phyloP scores from a whole-genome alignment of 192 early-diverging fungal species.

The Coemansia sp. region DNA sequence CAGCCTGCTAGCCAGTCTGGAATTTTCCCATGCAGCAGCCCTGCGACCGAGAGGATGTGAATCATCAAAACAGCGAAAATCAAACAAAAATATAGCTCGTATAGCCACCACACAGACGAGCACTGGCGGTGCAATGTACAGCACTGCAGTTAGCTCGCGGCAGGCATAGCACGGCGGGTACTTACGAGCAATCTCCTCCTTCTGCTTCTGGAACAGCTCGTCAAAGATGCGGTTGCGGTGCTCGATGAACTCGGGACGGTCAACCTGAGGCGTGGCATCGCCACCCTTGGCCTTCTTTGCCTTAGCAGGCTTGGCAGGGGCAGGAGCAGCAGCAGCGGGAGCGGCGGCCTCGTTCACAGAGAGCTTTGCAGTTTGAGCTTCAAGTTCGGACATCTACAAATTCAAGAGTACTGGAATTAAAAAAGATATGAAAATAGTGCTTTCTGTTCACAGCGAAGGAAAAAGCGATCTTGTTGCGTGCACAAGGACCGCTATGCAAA shows the following conservation, averaged over 20 bases:
- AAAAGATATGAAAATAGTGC: too few relatives aligned
- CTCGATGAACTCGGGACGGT: conserved; percentile 47
- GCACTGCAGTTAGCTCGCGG: too few relatives aligned
- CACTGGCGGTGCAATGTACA: too few relatives aligned
- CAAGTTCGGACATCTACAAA: conserved; percentile 44
- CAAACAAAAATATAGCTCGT: not conserved
- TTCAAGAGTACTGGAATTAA: not conserved
- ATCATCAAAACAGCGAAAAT: conserved; percentile 7
- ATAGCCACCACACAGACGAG: too few relatives aligned
- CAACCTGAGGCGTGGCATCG: conserved; percentile 19
- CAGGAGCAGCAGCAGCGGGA: not conserved
- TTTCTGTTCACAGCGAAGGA: too few relatives aligned
- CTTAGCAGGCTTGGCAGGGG: conserved; percentile 11
- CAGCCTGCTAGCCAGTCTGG: not conserved
- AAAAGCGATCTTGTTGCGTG: too few relatives aligned
- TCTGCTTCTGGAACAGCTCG: conserved; percentile 46
- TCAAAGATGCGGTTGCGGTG: conserved; percentile 52
- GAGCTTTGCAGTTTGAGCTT: conserved; percentile 24
- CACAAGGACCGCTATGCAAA: too few relatives aligned
- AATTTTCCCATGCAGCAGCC: not conserved
- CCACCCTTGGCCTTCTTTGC: conserved; percentile 27
- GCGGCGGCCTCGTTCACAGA: conserved; percentile 17
- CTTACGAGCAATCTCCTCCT: conserved; percentile 46
- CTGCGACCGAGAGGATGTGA: conserved; percentile 17
- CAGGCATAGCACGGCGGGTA: too few relatives aligned